Evolutionary conservation across 2,329 filamentous ascomycete genomes (phyloP).

Genomic region (Fusarium sp.): DNA sequence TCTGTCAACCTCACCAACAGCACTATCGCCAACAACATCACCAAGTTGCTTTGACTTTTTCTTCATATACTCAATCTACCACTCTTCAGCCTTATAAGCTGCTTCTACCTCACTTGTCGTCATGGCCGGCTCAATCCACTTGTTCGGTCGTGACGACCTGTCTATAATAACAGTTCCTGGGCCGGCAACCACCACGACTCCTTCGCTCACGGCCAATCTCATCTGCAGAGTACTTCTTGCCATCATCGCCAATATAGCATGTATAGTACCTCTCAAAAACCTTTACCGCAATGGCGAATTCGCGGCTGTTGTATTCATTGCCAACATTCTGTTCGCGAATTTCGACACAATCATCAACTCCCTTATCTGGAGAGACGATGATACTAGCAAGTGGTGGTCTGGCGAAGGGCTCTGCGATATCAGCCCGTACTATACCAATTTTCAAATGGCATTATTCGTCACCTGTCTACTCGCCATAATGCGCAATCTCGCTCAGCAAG

Average conservation of each 20-base stretch:
- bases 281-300: conserved; percentile 67
- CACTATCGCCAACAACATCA: conserved; percentile 14
- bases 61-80: not conserved
- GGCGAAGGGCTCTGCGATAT: conserved; percentile 68
- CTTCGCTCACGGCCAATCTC: conserved; percentile 59
- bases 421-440: conserved; percentile 61
- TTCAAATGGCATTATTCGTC: conserved; percentile 59
- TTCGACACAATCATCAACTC: conserved; percentile 62
- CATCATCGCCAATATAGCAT: conserved; percentile 58
- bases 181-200: conserved; percentile 44
- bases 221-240: conserved; percentile 62
- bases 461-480: conserved; percentile 67
- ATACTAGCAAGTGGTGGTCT: conserved; percentile 63
- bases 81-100: not conserved
- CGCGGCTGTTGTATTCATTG: conserved; percentile 63
- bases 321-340: conserved; percentile 60
- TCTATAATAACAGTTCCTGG: conserved; percentile 41
- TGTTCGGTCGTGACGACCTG: conserved; percentile 39
- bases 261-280: conserved; percentile 63
- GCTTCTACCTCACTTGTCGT: not conserved
- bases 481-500: conserved; percentile 64
- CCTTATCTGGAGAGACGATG: conserved; percentile 65
- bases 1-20: conserved; percentile 19
- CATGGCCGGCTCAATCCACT: conserved; percentile 33
- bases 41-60: conserved; percentile 18